Evolutionary conservation across 2,329 filamentous ascomycete genomes (phyloP).

Genomic region (Fusarium sp.): DNA sequence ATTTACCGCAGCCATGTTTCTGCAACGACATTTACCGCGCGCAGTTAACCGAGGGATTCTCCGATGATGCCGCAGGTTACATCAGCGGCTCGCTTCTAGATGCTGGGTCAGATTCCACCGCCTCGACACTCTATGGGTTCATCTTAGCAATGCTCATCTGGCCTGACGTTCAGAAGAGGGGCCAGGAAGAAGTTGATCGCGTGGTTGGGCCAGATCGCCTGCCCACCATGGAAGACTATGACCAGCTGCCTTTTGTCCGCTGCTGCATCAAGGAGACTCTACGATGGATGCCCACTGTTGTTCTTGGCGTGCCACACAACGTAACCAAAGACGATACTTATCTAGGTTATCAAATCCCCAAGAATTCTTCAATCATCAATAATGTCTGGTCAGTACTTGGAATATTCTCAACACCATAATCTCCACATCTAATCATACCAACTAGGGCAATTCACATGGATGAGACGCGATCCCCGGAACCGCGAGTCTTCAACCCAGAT

Average conservation of each 20-base stretch:
- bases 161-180: background rate
- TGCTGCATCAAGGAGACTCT: background rate
- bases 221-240: background rate
- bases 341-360: background rate
- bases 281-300: background rate
- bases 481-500: background rate
- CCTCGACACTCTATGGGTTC: slow-evolving; percentile 44
- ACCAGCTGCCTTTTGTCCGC: background rate
- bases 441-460: background rate
- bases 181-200: background rate
- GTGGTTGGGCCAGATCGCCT: background rate
- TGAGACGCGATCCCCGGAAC: background rate
- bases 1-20: slow-evolving; percentile 27
- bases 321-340: background rate
- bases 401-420: background rate
- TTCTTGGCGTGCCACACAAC: background rate
- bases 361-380: background rate
- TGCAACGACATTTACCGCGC: slow-evolving; percentile 28
- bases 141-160: slow-evolving; percentile 56
- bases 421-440: background rate
- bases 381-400: background rate
- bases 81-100: slow-evolving; percentile 39
- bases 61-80: slow-evolving; percentile 34
- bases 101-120: slow-evolving; percentile 46
- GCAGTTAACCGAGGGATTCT: slow-evolving; percentile 28